Evolutionary conservation across 805 yeast genomes (phyloP).

Genomic region (Sporopachydermia lactativora): DNA sequence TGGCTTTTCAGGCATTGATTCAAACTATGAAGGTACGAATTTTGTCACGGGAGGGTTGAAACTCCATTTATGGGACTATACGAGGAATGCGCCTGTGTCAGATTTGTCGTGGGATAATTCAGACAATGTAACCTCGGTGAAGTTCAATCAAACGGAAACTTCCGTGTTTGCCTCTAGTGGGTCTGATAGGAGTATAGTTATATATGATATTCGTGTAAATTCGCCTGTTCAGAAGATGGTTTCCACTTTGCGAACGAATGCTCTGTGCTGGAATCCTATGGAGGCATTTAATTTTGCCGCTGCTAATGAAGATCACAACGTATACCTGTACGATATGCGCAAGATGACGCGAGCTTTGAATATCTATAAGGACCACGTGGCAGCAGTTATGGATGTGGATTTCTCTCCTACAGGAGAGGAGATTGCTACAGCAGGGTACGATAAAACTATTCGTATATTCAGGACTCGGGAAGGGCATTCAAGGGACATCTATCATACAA

Average conservation of each 20-base stretch:
- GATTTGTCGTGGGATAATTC: constrained; percentile 86
- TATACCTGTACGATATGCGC: constrained; percentile 93
- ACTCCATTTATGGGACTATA: constrained; percentile 86
- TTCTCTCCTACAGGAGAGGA: constrained; percentile 97
- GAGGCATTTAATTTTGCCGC: constrained; percentile 90
- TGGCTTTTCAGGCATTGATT: constrained; percentile 76
- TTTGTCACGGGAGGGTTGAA: constrained; percentile 90
- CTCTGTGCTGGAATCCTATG: constrained; percentile 94
- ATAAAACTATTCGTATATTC: constrained; percentile 77
- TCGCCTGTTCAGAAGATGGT: constrained; percentile 87
- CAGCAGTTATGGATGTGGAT: constrained; percentile 90
- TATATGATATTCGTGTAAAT: constrained; percentile 83
- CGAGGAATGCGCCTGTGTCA: constrained; percentile 62
- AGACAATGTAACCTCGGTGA: constrained; percentile 71
- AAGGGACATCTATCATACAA: constrained; percentile 89
- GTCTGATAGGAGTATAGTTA: constrained; percentile 77
- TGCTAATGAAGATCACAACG: constrained; percentile 90
- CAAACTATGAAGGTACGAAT: constrained; percentile 54
- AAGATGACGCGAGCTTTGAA: constrained; percentile 69
- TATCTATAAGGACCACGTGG: constrained; percentile 88
- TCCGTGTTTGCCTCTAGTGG: constrained; percentile 81
- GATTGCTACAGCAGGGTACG: constrained; percentile 89
- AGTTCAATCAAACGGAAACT: constrained; percentile 83
- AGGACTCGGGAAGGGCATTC: constrained; percentile 76
- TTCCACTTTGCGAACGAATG: constrained; percentile 69